phyloP scores from a whole-genome alignment of 2,329 filamentous ascomycete genomes.

The Chalara sp. region DNA sequence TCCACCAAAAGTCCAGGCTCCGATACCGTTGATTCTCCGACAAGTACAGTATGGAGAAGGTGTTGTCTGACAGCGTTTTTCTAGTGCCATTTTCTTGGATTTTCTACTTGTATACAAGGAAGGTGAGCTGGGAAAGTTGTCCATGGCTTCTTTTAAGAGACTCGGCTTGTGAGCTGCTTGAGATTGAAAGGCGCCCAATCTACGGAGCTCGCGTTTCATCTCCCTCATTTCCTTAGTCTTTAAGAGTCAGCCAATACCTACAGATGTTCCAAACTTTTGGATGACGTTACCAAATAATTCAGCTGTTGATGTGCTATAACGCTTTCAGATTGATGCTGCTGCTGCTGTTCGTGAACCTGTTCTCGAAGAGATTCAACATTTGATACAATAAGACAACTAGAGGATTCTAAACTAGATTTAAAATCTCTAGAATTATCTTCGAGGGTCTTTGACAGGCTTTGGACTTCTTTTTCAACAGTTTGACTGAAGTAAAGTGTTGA shows the following conservation, averaged over 20 bases:
- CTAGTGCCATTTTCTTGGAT: too few species aligned
- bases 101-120: too few species aligned
- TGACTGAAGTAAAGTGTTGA: background rate
- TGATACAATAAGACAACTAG: background rate
- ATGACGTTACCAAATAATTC: background rate
- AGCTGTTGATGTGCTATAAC: background rate
- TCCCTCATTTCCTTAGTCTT: background rate
- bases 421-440: background rate
- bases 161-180: too few species aligned
- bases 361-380: background rate
- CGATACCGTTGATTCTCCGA: too few species aligned
- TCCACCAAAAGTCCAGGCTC: too few species aligned
- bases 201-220: background rate
- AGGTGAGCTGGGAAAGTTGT: too few species aligned
- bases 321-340: background rate
- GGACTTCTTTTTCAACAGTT: background rate
- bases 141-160: too few species aligned
- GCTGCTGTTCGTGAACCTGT: background rate
- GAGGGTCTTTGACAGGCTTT: background rate
- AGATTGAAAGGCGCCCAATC: too few species aligned
- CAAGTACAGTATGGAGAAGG: too few species aligned
- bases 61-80: too few species aligned
- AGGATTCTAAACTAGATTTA: background rate
- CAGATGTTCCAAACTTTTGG: background rate
- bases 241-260: background rate